phyloP scores from a whole-genome alignment of 1,284 basidiomycete genomes.

The Malassezia globosa region DNA sequence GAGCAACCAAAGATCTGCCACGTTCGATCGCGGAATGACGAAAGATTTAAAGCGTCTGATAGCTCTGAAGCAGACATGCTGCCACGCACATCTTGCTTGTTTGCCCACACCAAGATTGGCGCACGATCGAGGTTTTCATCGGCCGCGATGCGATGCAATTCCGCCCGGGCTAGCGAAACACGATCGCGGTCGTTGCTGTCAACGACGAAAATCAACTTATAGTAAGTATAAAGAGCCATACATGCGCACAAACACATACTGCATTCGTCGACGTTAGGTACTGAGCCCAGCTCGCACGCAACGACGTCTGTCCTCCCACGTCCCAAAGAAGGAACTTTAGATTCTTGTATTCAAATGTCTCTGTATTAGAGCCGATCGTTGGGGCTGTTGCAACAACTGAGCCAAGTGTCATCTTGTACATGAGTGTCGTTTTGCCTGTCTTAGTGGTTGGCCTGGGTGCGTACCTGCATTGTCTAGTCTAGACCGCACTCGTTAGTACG shows the following conservation, averaged over 20 bases:
- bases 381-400: constrained; percentile 52
- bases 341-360: constrained; percentile 50
- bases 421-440: constrained; percentile 51
- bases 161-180: constrained; percentile 49
- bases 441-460: constrained; percentile 46
- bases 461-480: constrained; percentile 3
- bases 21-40: constrained; percentile 50
- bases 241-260: too few relatives aligned
- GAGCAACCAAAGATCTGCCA: constrained; percentile 53
- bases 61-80: constrained; percentile 50
- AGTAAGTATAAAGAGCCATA: neutral
- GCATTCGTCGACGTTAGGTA: constrained; percentile 50
- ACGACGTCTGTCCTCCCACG: constrained; percentile 50
- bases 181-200: constrained; percentile 51
- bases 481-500: constrained; percentile 3
- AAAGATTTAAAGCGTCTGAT: constrained; percentile 50
- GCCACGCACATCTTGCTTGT: constrained; percentile 51
- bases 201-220: constrained; percentile 50
- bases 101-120: constrained; percentile 51
- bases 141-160: constrained; percentile 48
- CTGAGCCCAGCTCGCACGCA: constrained; percentile 49
- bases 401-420: constrained; percentile 52
- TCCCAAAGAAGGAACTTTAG: constrained; percentile 51
- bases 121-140: constrained; percentile 48
- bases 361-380: constrained; percentile 50